Base-by-base conservation (phyloP, 2,329 filamentous ascomycete species). In the Drechslerella coelobrocha region DNA sequence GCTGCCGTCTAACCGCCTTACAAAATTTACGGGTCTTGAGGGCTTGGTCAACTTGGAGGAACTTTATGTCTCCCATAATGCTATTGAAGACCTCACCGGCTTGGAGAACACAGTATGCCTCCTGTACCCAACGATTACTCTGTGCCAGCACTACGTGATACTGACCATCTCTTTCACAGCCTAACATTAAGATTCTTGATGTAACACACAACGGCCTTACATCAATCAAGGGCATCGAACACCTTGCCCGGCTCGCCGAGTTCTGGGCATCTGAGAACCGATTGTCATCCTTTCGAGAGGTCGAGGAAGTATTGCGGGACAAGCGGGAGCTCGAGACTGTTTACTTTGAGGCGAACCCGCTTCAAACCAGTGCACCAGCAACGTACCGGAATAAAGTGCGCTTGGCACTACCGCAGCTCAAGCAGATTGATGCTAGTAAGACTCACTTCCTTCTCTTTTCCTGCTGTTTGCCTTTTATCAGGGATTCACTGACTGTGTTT, bases 351-450 rank as follows among this genome's bases (percentile, higher is more conserved):
- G 92, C 92, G 0, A 97, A 96, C 76, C 93, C 92, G 24, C 79
- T 99, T 75, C 94, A 99, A 81, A 83, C 87, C 71, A 84, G 84
- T 60, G 86, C 85, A 2, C 89, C 90, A n/a, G 90, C 90, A 0
- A 80, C 97, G 72, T 99, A 99, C 80, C 84, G 94, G 76, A 97
- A 97, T 81, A 99, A 99, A 81, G 87, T 99, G 45, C 85, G 89
- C 68, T 80, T 99, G 78, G 89, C 92, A 31, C 79, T 99, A 79
- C 94, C 94, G 63, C 89, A 94, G 79, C 82, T 99, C 56, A 85
- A 85, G 78, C 92, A 99, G 82, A 97, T 99, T 78, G 94, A 99
- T 85, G 94, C 94, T 68, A 95, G 93, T 97, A 83, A 86, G 92
- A 90, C 24, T 14, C 6, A 3, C 9, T 29, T 27, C 9, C 6